phyloP scores from a whole-genome alignment of 192 early-diverging fungal species.

The Gamsiella multidivaricata region DNA sequence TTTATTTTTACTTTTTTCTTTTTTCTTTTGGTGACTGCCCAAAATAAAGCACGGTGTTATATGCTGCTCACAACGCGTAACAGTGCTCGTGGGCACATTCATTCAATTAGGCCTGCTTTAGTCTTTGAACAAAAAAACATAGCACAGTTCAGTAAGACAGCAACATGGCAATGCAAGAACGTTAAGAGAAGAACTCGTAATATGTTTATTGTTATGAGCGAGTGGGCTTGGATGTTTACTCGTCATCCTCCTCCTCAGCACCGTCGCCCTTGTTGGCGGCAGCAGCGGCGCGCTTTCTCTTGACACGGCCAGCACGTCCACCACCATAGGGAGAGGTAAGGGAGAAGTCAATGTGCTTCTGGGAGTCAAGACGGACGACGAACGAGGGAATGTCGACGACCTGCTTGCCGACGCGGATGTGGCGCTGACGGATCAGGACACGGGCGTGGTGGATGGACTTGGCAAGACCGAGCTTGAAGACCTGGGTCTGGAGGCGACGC shows the following conservation, averaged over 20 bases:
- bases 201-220: no score
- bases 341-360: slow-evolving; percentile 73
- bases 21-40: neutral
- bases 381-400: slow-evolving; percentile 97
- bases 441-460: slow-evolving; percentile 99
- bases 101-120: no score
- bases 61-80: no score
- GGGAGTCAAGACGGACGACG: slow-evolving; percentile 83
- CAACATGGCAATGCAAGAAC: no score
- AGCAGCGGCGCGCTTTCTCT: slow-evolving; percentile 91
- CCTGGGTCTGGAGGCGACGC: slow-evolving; percentile 98
- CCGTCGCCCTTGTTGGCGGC: slow-evolving; percentile 69
- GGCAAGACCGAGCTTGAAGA: slow-evolving; percentile 97
- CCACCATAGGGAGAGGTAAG: slow-evolving; percentile 96
- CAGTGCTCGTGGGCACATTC: no score
- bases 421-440: slow-evolving; percentile 97
- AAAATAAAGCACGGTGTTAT: neutral
- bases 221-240: slow-evolving; percentile 40
- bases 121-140: no score
- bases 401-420: slow-evolving; percentile 98
- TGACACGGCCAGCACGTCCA: slow-evolving; percentile 96
- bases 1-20: slow-evolving; percentile 4
- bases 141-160: no score
- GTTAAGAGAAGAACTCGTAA: no score
- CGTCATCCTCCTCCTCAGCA: slow-evolving; percentile 76